These are phyloP conservation scores for Dioszegia crocea DNA, from an alignment of 768 basidiomycete genomes.

Conservation along the genomic window DNA sequence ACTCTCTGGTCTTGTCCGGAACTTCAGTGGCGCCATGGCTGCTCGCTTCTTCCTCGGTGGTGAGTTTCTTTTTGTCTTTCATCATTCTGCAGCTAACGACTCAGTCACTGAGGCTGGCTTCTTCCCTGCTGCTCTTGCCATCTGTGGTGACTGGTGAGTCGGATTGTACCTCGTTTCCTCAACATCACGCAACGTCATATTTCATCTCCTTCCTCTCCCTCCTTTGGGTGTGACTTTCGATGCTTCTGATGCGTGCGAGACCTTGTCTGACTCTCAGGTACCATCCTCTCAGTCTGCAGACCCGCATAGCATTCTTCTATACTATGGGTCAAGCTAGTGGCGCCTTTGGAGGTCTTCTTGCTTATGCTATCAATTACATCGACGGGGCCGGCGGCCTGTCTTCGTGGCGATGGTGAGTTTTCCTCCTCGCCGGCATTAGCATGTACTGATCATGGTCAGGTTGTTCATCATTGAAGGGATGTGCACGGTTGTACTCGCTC, in stretches of 20 bases:
- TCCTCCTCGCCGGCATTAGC: background rate
- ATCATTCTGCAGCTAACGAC: background rate
- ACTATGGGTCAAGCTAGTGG: background rate
- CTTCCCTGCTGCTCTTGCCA: constrained; percentile 18
- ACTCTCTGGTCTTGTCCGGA: constrained; percentile 1
- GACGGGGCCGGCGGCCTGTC: constrained; percentile 8
- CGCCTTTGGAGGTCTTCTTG: constrained; percentile 10
- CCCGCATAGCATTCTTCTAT: constrained; percentile 10
- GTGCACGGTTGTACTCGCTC: constrained; percentile 32
- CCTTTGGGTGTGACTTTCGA: too few species aligned
- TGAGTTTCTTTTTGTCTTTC: background rate
- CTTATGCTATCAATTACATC: constrained; percentile 10
- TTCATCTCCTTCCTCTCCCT: background rate
- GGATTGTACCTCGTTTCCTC: too few species aligned
- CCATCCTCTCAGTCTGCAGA: constrained; percentile 2
- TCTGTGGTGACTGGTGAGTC: constrained; percentile 42
- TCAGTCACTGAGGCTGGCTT: constrained; percentile 12
- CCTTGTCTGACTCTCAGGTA: constrained; percentile 5
- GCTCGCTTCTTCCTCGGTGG: constrained; percentile 8
- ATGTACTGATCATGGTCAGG: constrained; percentile 10
- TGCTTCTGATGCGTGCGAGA: too few species aligned
- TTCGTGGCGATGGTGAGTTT: constrained; percentile 11
- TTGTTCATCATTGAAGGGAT: constrained; percentile 48
- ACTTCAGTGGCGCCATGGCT: constrained; percentile 9
- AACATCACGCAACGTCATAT: too few species aligned